phyloP scores from a whole-genome alignment of 345 rosid genomes.

The Lepidium sativum region DNA sequence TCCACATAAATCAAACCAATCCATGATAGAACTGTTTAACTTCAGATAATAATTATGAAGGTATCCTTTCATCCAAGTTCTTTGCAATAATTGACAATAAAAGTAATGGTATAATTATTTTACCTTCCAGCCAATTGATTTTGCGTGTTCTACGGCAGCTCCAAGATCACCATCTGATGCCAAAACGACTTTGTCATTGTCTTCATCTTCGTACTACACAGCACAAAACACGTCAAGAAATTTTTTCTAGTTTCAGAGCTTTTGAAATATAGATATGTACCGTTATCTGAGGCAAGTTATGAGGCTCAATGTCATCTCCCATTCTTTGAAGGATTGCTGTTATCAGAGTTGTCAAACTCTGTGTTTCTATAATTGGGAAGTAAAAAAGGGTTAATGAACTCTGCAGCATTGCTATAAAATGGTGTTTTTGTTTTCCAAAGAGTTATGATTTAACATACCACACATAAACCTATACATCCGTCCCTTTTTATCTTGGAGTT shows the following conservation, averaged over 20 bases:
- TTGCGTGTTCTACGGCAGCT: constrained; percentile 95
- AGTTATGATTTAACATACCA: constrained; percentile 38
- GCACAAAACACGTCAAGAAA: neutral
- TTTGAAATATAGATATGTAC: constrained; percentile 26
- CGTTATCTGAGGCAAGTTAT: constrained; percentile 77
- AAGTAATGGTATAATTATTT: neutral
- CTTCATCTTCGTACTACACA: constrained; percentile 89
- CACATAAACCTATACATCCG: constrained; percentile 89
- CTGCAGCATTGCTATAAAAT: neutral
- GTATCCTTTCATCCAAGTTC: neutral
- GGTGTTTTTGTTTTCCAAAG: neutral
- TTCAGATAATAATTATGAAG: neutral
- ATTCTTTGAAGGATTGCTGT: constrained; percentile 82
- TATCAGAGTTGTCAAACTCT: constrained; percentile 62
- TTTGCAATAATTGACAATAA: neutral
- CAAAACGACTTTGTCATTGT: constrained; percentile 76
- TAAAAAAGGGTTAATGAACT: neutral
- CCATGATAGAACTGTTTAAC: neutral
- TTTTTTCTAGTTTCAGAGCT: neutral
- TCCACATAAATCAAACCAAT: neutral
- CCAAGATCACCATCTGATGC: constrained; percentile 74
- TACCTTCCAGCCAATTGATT: constrained; percentile 88
- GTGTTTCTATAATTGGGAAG: constrained; percentile 41
- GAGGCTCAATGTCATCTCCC: constrained; percentile 74
- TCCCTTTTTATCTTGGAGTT: constrained; percentile 73